Percentiles rank a stretch among this genome's conserved stretches.
Conservation (phyloP, 139 green algal species). For the Coelastrella sp. region DNA sequence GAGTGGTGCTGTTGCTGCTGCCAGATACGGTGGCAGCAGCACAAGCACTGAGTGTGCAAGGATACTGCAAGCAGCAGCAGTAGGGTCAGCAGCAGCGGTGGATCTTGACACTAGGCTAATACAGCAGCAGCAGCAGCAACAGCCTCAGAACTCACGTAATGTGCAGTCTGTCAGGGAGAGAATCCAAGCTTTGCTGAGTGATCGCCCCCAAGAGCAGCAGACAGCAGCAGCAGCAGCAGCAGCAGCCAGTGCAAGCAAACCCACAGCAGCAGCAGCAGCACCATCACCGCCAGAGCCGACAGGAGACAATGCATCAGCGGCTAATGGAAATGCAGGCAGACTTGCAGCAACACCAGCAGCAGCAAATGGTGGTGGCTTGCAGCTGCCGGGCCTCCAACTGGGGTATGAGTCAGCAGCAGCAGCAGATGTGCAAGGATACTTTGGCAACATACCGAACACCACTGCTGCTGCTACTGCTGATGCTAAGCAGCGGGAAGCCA, state of each 20-base stretch:
- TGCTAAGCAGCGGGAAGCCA: no score
- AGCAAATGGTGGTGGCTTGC: neutral
- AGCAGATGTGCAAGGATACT: no score
- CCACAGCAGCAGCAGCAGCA: neutral
- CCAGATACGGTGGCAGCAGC: neutral
- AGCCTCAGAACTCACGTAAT: neutral
- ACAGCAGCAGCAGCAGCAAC: constrained; percentile 18
- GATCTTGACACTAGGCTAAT: no score
- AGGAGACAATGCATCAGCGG: no score
- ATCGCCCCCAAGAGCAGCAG: neutral
- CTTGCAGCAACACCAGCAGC: neutral
- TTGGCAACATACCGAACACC: no score
- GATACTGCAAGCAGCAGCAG: neutral
- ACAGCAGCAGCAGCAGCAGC: neutral
- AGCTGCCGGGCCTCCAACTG: no score
- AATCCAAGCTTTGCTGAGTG: neutral
- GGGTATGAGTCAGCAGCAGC: no score
- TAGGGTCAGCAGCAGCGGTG: neutral
- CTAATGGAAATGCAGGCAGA: neutral
- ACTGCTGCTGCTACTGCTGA: no score
- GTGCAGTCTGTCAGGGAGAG: neutral
- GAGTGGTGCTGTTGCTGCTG: neutral
- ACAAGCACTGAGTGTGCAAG: no score
- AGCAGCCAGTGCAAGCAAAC: neutral
- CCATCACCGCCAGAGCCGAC: no score